phyloP scores from a whole-genome alignment of 2,329 filamentous ascomycete genomes.

The Metarhizium anisopliae region DNA sequence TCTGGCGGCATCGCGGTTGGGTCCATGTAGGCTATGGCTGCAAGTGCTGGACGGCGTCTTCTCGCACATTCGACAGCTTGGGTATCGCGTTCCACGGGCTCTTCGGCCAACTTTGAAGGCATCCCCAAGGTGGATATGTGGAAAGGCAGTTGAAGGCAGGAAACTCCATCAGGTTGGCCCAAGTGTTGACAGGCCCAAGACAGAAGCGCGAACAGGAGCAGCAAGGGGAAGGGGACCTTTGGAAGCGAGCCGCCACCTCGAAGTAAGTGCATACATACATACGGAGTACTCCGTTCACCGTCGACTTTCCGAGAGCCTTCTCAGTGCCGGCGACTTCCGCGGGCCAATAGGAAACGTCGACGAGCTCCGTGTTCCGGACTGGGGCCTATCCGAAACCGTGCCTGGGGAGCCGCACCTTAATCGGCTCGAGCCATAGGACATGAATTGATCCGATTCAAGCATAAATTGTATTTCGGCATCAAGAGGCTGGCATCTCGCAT shows the following conservation, averaged over 20 bases:
- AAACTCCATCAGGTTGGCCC: conserved; percentile 5
- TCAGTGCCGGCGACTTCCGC: neutral
- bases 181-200: neutral
- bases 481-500: neutral
- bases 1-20: conserved; percentile 2
- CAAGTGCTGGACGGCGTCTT: neutral
- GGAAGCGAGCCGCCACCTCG: neutral
- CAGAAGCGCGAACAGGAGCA: neutral
- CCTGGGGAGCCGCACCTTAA: neutral
- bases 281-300: neutral
- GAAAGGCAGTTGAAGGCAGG: neutral
- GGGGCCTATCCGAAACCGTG: neutral
- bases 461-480: too few relatives aligned
- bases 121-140: neutral
- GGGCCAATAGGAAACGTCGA: neutral
- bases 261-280: neutral
- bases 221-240: neutral
- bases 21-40: neutral
- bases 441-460: neutral
- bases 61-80: too few relatives aligned
- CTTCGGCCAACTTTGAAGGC: conserved; percentile 3
- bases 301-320: neutral
- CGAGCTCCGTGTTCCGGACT: neutral
- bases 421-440: neutral
- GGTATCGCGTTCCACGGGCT: neutral